Evolutionary conservation across 805 yeast species (phyloP).

Genomic region (Candida nonsorbophila): DNA sequence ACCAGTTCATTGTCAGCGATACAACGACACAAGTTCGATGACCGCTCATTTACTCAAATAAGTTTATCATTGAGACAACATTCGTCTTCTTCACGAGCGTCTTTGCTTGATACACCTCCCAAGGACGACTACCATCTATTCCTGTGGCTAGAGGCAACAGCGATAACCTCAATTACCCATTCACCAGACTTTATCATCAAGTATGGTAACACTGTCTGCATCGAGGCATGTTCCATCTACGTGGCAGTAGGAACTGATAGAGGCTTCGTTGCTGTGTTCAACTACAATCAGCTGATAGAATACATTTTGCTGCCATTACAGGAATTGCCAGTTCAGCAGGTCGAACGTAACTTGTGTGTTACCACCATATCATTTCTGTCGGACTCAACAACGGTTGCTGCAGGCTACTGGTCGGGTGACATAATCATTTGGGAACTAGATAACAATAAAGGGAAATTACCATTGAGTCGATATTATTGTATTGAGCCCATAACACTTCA

Average conservation of each 20-base stretch:
- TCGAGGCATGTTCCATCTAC: conserved; percentile 25
- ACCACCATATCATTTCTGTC: conserved; percentile 54
- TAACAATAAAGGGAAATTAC: conserved; percentile 42
- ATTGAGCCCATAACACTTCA: conserved; percentile 20
- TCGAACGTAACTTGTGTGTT: conserved; percentile 20
- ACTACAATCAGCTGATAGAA: conserved; percentile 57
- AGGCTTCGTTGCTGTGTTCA: conserved; percentile 64
- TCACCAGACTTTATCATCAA: conserved; percentile 15
- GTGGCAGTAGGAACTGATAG: conserved; percentile 66
- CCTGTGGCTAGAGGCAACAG: conserved; percentile 21
- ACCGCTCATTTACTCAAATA: conserved; percentile 28
- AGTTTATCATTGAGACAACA: conserved; percentile 15
- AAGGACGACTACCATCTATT: conserved; percentile 5
- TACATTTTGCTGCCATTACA: conserved; percentile 28
- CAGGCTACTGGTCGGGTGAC: conserved; percentile 63
- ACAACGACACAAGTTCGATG: conserved; percentile 27
- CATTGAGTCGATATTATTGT: conserved; percentile 38
- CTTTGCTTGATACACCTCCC: too few species aligned
- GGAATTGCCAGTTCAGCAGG: conserved; percentile 1
- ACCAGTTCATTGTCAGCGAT: not conserved
- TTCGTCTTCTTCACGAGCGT: conserved; percentile 1
- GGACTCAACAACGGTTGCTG: conserved; percentile 66
- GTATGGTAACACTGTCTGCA: conserved; percentile 16
- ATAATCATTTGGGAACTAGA: conserved; percentile 62
- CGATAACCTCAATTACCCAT: conserved; percentile 14